phyloP scores from a whole-genome alignment of 176 grass and related monocot species.

The Secale cereale region DNA sequence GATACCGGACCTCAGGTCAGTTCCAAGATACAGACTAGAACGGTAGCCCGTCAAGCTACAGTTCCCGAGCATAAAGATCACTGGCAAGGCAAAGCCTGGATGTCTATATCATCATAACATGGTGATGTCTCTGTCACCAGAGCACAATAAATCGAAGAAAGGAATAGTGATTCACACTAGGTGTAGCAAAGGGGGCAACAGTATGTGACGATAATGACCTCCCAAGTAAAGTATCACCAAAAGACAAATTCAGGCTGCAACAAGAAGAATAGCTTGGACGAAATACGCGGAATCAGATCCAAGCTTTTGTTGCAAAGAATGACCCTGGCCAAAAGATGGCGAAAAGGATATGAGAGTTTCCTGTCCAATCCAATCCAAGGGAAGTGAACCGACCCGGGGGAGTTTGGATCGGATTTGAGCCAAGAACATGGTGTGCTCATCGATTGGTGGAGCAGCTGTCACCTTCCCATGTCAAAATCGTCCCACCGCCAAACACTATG shows the following conservation, averaged over 20 bases:
- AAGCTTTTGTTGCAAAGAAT: not conserved
- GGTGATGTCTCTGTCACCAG: slow-evolving; percentile 23
- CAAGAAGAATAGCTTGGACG: slow-evolving; percentile 19
- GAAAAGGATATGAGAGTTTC: slow-evolving; percentile 10
- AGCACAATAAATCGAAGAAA: slow-evolving; percentile 36
- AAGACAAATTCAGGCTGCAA: slow-evolving; percentile 14
- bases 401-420: slow-evolving; percentile 1
- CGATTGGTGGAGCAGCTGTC: not conserved
- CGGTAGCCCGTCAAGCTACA: slow-evolving; percentile 6
- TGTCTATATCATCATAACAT: slow-evolving; percentile 32
- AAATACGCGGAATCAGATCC: slow-evolving; percentile 16
- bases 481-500: not conserved
- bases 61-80: slow-evolving; percentile 18
- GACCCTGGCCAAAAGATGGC: not conserved
- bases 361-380: not conserved
- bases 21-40: slow-evolving; percentile 16
- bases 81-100: not conserved
- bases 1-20: slow-evolving; percentile 20
- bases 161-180: slow-evolving; percentile 24
- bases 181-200: slow-evolving; percentile 22
- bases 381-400: not conserved
- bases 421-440: slow-evolving; percentile 16
- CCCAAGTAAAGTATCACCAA: slow-evolving; percentile 14
- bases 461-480: slow-evolving; percentile 25
- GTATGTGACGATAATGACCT: slow-evolving; percentile 26